Evolutionary conservation across 2,329 filamentous ascomycete species (phyloP).

Genomic region (Trichoderma brevicompactum): DNA sequence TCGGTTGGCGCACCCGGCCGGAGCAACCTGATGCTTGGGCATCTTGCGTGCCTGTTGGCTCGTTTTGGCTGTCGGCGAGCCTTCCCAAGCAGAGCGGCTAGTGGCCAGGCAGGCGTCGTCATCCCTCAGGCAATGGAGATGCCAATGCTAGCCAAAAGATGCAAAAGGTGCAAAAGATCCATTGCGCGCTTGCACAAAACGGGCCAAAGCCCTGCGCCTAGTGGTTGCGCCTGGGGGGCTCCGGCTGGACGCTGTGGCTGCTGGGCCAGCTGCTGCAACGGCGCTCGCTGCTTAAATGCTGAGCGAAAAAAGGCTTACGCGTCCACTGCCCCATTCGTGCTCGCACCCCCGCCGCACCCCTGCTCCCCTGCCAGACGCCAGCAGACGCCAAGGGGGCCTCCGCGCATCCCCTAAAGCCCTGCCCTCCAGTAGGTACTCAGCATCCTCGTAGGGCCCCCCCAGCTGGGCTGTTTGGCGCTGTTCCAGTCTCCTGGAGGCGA

Average conservation of each 20-base stretch:
- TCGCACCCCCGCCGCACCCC: conserved; percentile 30
- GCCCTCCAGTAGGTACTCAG: neutral
- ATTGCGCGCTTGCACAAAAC: conserved; percentile 19
- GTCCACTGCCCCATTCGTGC: conserved; percentile 36
- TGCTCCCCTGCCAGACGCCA: conserved; percentile 28
- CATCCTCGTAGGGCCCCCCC: neutral
- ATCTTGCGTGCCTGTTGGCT: too few relatives aligned
- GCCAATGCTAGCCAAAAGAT: conserved; percentile 3
- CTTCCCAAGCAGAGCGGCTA: neutral
- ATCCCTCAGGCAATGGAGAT: conserved; percentile 35
- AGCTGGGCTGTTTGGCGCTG: neutral
- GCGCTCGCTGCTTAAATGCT: conserved; percentile 23
- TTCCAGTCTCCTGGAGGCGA: neutral
- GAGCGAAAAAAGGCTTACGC: conserved; percentile 37
- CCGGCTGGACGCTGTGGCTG: neutral
- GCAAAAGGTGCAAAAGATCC: conserved; percentile 27
- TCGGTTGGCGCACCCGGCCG: conserved; percentile 26
- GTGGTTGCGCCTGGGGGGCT: conserved; percentile 23
- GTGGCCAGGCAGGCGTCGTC: conserved; percentile 37
- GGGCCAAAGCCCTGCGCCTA: conserved; percentile 22
- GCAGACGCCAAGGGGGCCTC: conserved; percentile 9
- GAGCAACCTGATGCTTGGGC: conserved; percentile 10
- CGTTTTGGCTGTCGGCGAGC: neutral
- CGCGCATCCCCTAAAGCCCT: conserved; percentile 27
- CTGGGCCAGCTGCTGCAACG: neutral